Base-by-base conservation (phyloP, 2,329 filamentous ascomycete genomes). In the Aspergillus persii region DNA sequence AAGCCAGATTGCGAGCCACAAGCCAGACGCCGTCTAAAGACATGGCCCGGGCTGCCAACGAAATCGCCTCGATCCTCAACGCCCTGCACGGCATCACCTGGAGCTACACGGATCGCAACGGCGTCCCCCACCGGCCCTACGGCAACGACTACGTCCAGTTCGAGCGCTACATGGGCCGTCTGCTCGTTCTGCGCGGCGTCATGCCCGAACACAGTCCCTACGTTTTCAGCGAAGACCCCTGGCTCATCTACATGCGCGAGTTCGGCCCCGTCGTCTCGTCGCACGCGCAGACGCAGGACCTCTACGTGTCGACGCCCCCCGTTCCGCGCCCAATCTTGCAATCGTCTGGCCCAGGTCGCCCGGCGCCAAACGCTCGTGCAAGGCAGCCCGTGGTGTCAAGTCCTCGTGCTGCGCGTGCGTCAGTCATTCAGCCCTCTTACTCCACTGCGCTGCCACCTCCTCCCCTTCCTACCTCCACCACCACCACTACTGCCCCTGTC, bases 151-250 rank as follows among this genome's bases (percentile, higher is more conserved):
- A 52, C 56, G 51, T 57, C 8, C 3, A 8, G 12, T 33, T 55
- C 52, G 52, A 58, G 8, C 44, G 27, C 27, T 27, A n/a, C 30
- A 50, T 63, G 33, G 50, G 53, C 29, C 62, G 62, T 9, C 58
- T 64, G 8, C 58, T 63, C 27, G 8, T 61, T 2, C 54, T 63
- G 2, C 48, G 48, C 23, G 62, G 62, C 3, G 9, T 54, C 9
- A 53, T 54, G 4, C 15, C 39, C 4, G 18, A 53, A 4, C 50
- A 41, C 29, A 30, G 50, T 3, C 46, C 29, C 1, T 41, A 5
- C 15, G 3, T 5, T 12, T 11, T 63, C 8, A 46, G 41, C 12
- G 47, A 51, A 33, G 56, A 63, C 36, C 62, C 56, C 1, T 63
- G 62, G 61, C 30, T 48, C 23, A 11, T 63, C 30, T 61, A 56